Conservation (phyloP, 352 stramenopile species). For the Blastocystis sp. region DNA sequence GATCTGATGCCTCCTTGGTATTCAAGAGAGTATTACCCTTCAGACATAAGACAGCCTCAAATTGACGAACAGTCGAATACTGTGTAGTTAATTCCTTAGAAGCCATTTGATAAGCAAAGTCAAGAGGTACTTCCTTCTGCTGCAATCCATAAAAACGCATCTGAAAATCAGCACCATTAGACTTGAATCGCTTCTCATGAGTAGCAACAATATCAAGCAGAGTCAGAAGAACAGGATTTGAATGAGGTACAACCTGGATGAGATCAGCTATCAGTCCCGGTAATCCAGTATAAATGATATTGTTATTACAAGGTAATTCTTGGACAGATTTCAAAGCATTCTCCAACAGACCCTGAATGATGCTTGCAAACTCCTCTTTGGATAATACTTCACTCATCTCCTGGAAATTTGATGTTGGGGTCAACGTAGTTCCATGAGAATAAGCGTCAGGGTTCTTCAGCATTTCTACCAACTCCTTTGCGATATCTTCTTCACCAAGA, state of each 20-base stretch:
- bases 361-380: neutral
- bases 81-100: neutral
- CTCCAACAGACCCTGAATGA: neutral
- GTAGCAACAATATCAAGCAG: neutral
- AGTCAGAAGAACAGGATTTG: neutral
- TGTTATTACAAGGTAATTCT: neutral
- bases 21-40: constrained; percentile 52
- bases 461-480: neutral
- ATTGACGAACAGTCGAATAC: constrained; percentile 29
- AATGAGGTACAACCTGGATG: neutral
- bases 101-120: constrained; percentile 43
- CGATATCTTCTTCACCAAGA: neutral
- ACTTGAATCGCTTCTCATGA: neutral
- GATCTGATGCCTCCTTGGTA: neutral
- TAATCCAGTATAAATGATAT: neutral
- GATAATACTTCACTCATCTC: neutral
- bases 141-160: neutral
- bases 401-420: neutral
- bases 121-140: constrained; percentile 13
- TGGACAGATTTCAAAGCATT: neutral
- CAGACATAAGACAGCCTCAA: constrained; percentile 33
- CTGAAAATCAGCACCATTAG: neutral
- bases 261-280: neutral
- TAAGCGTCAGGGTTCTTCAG: neutral
- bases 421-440: neutral